Percentiles rank a stretch among this genome's conserved stretches.
Conservation (phyloP, 2,329 filamentous ascomycete species). For the Delphinella strobiligena region DNA sequence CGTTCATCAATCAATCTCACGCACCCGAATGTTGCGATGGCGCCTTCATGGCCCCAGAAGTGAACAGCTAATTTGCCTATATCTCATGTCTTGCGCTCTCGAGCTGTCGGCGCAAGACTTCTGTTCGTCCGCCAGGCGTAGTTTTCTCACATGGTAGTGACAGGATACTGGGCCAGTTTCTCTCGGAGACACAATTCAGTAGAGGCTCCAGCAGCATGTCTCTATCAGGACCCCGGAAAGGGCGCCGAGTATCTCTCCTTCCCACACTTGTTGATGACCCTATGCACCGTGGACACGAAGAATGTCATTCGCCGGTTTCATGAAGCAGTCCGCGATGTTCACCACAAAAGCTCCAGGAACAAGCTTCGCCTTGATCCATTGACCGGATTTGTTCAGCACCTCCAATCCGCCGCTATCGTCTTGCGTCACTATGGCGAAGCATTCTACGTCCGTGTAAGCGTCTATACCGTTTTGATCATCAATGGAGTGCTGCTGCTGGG, state of each 20-base stretch:
- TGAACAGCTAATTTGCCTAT: too few species aligned
- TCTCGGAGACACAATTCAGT: too few species aligned
- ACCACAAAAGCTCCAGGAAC: slow-evolving; percentile 34
- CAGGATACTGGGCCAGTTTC: too few species aligned
- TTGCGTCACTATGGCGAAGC: slow-evolving; percentile 34
- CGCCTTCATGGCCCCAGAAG: too few species aligned
- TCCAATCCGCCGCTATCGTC: slow-evolving; percentile 30
- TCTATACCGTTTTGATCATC: slow-evolving; percentile 25
- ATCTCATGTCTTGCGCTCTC: too few species aligned
- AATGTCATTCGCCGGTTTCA: slow-evolving; percentile 37
- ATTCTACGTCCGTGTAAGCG: slow-evolving; percentile 33
- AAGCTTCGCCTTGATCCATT: slow-evolving; percentile 32
- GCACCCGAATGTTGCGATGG: too few species aligned
- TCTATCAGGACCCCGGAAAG: too few species aligned
- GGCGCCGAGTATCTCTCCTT: slow-evolving; percentile 43
- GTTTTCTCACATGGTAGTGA: too few species aligned
- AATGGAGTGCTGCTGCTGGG: slow-evolving; percentile 13
- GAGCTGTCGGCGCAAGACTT: too few species aligned
- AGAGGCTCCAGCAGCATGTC: too few species aligned
- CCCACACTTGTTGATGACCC: slow-evolving; percentile 41
- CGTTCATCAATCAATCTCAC: too few species aligned
- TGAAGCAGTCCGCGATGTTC: slow-evolving; percentile 37
- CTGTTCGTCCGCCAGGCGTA: too few species aligned
- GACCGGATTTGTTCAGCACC: slow-evolving; percentile 25
- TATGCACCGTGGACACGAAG: slow-evolving; percentile 43